Conservation (phyloP, 2,329 filamentous ascomycete genomes). For the Paracamarosporium sp. region DNA sequence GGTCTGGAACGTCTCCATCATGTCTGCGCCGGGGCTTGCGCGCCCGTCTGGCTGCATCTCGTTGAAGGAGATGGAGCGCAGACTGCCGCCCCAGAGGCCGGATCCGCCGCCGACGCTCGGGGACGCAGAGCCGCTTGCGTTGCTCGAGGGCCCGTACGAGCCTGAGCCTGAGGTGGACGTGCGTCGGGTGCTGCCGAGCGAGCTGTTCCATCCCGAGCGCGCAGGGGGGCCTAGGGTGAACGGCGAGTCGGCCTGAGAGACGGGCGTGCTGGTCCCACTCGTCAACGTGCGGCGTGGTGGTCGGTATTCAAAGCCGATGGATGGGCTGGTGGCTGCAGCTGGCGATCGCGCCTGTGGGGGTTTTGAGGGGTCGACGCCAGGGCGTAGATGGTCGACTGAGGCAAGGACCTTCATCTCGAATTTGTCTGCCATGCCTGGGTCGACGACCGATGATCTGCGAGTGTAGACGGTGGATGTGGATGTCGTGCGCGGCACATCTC, state of each 20-base stretch:
- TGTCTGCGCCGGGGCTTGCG: constrained; percentile 36
- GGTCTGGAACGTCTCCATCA: constrained; percentile 41
- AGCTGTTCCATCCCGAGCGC: constrained; percentile 40
- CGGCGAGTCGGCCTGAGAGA: constrained; percentile 37
- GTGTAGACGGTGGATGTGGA: constrained; percentile 29
- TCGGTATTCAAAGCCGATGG: constrained; percentile 28
- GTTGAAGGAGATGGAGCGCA: constrained; percentile 21
- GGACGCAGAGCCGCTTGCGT: constrained; percentile 28
- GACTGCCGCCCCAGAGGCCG: constrained; percentile 50
- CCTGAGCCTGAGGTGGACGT: constrained; percentile 41
- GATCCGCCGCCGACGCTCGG: constrained; percentile 21
- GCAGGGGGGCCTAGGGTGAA: constrained; percentile 38
- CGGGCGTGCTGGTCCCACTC: constrained; percentile 28
- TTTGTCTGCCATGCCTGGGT: constrained; percentile 58
- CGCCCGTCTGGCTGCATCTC: constrained; percentile 17
- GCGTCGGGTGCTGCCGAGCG: constrained; percentile 49
- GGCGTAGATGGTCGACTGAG: constrained; percentile 74
- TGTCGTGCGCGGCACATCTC: constrained; percentile 36
- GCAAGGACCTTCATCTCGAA: constrained; percentile 80
- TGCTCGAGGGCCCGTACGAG: constrained; percentile 24
- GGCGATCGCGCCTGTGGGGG: constrained; percentile 39
- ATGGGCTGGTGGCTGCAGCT: constrained; percentile 32
- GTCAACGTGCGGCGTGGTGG: constrained; percentile 26
- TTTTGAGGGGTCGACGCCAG: constrained; percentile 53
- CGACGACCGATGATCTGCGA: constrained; percentile 49